These are phyloP conservation scores for Pseudozyma pruni DNA, from an alignment of 1,284 basidiomycete species.

Conservation along the genomic window DNA sequence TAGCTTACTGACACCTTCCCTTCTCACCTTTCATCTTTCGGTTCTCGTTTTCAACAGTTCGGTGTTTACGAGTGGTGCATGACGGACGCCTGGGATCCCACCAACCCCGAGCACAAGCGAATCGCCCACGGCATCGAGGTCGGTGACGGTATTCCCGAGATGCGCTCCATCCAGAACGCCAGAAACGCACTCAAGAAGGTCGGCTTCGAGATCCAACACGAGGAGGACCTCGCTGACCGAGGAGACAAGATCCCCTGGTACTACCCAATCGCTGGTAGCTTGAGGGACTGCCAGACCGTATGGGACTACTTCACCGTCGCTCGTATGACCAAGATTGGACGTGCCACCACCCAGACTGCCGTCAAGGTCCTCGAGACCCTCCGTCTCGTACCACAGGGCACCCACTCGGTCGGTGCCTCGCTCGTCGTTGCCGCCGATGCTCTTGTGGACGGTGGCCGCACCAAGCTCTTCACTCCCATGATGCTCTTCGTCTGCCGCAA, in stretches of 20 bases:
- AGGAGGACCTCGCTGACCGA: constrained; percentile 93
- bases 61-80: constrained; percentile 99
- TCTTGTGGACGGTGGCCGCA: constrained; percentile 84
- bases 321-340: constrained; percentile 84
- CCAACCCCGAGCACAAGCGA: constrained; percentile 86
- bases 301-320: constrained; percentile 78
- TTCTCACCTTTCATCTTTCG: not conserved
- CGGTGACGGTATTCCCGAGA: constrained; percentile 97
- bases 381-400: constrained; percentile 89
- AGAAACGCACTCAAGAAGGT: constrained; percentile 83
- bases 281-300: constrained; percentile 88
- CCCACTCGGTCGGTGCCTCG: constrained; percentile 87
- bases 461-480: constrained; percentile 75
- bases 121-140: constrained; percentile 82
- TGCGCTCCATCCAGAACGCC: constrained; percentile 82
- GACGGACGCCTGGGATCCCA: constrained; percentile 92
- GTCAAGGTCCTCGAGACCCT: constrained; percentile 82
- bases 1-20: no score
- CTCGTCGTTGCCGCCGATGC: constrained; percentile 84
- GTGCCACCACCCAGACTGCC: constrained; percentile 83
- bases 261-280: constrained; percentile 93
- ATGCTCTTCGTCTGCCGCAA: constrained; percentile 57
- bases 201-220: constrained; percentile 88
- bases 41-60: constrained; percentile 77
- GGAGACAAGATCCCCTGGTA: constrained; percentile 87